These are phyloP conservation scores for Adiantum capillusveneris DNA, from an alignment of 75 land plant species.

Conservation along the genomic window DNA sequence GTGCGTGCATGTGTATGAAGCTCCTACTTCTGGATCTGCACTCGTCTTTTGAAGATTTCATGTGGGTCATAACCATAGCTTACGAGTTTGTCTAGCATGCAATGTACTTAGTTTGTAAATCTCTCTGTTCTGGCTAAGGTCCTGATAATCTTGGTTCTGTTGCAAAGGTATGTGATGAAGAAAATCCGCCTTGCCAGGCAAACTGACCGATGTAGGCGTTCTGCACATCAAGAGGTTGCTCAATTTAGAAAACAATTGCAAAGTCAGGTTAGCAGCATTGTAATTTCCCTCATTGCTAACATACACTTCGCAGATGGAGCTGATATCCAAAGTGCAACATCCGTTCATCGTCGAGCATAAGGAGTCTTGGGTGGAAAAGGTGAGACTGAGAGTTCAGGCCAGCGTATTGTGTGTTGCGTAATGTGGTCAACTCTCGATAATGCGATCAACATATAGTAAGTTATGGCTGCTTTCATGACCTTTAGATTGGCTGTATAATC, in stretches of 20 bases:
- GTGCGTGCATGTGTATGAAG: not conserved
- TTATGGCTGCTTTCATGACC: too few relatives aligned
- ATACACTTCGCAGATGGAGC: not conserved
- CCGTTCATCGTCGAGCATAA: slow-evolving; percentile 34
- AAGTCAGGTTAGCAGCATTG: not conserved
- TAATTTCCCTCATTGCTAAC: not conserved
- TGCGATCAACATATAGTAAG: too few relatives aligned
- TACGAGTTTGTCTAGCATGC: not conserved
- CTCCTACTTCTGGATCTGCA: not conserved
- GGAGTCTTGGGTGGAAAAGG: slow-evolving; percentile 42
- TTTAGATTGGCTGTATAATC: too few relatives aligned
- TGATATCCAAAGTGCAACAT: slow-evolving; percentile 11
- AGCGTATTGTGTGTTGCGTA: too few relatives aligned
- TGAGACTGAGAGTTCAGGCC: not conserved
- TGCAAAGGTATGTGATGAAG: slow-evolving; percentile 57
- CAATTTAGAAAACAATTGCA: not conserved
- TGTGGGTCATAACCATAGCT: not conserved
- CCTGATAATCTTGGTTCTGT: not conserved
- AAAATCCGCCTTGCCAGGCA: slow-evolving; percentile 77
- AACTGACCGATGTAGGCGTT: slow-evolving; percentile 64
- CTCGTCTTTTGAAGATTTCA: not conserved
- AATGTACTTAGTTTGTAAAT: not conserved
- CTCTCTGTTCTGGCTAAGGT: too few relatives aligned
- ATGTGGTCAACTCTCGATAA: too few relatives aligned
- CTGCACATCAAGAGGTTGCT: slow-evolving; percentile 75